A percentile compares a stretch with the other conserved stretches of the same genome.
Conservation (phyloP, 352 stramenopile species). For the Phytopythium aichiense region DNA sequence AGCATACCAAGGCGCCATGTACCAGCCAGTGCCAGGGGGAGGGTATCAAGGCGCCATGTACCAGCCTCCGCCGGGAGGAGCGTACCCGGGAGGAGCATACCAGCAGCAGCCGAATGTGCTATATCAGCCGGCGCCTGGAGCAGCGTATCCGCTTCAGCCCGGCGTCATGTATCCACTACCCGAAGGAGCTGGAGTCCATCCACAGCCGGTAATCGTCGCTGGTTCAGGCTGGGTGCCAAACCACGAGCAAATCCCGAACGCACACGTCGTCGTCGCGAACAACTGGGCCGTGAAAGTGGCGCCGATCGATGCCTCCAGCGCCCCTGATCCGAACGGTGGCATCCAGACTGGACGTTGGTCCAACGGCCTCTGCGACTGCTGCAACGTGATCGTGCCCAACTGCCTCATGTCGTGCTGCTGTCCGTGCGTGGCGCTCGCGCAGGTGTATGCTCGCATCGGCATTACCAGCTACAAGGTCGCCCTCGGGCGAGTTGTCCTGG, state of each 20-base stretch:
- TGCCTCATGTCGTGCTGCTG: constrained; percentile 24
- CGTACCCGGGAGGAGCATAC: not conserved
- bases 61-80: not conserved
- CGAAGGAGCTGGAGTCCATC: not conserved
- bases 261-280: not conserved
- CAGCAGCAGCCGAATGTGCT: not conserved
- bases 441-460: constrained; percentile 31
- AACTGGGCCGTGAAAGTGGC: constrained; percentile 4
- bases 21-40: not conserved
- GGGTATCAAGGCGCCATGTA: not conserved
- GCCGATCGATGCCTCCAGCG: not conserved
- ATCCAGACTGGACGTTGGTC: constrained; percentile 13
- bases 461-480: constrained; percentile 18
- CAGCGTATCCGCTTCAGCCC: not conserved
- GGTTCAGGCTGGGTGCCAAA: not conserved
- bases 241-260: not conserved
- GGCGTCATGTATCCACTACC: not conserved
- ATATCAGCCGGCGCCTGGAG: not conserved
- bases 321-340: not conserved
- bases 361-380: constrained; percentile 26
- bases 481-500: constrained; percentile 22
- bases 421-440: constrained; percentile 28
- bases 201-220: not conserved
- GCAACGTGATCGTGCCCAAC: constrained; percentile 22
- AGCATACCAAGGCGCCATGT: not conserved